A percentile compares a stretch with the other conserved stretches of the same genome.
Conservation (phyloP, 306 rosid genomes). For the Cucurbita maxima region DNA sequence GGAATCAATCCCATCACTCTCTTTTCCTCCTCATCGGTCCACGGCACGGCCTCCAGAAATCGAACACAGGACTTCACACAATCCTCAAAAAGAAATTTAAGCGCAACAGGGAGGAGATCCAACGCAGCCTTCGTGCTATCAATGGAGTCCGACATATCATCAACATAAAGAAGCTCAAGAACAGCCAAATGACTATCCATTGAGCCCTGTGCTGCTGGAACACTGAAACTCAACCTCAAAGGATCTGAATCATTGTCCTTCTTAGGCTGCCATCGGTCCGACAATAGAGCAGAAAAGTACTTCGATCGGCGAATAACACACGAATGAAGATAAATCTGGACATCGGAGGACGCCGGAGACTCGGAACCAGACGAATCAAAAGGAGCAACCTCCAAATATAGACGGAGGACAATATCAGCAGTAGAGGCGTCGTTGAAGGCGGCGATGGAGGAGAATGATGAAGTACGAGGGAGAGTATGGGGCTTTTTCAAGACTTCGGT, state of each 20-base stretch:
- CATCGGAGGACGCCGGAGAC: conserved; percentile 21
- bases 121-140: conserved; percentile 40
- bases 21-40: conserved; percentile 78
- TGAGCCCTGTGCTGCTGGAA: conserved; percentile 25
- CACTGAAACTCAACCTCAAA: conserved; percentile 32
- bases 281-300: conserved; percentile 67
- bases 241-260: conserved; percentile 7
- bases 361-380: conserved; percentile 16
- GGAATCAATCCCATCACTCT: conserved; percentile 54
- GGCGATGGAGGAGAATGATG: not conserved
- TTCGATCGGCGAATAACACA: conserved; percentile 53
- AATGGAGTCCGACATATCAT: conserved; percentile 32
- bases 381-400: conserved; percentile 31
- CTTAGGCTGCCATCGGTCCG: conserved; percentile 58
- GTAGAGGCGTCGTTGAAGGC: conserved; percentile 46
- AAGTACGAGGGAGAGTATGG: not conserved
- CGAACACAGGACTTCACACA: conserved; percentile 55
- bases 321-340: conserved; percentile 54
- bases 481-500: conserved; percentile 10
- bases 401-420: conserved; percentile 60
- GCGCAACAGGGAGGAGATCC: conserved; percentile 76
- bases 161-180: conserved; percentile 48
- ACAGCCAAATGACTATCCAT: conserved; percentile 40
- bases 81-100: conserved; percentile 67
- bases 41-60: conserved; percentile 81